Evolutionary conservation across 2,329 filamentous ascomycete genomes (phyloP).

Genomic region (Penicillium sp.): DNA sequence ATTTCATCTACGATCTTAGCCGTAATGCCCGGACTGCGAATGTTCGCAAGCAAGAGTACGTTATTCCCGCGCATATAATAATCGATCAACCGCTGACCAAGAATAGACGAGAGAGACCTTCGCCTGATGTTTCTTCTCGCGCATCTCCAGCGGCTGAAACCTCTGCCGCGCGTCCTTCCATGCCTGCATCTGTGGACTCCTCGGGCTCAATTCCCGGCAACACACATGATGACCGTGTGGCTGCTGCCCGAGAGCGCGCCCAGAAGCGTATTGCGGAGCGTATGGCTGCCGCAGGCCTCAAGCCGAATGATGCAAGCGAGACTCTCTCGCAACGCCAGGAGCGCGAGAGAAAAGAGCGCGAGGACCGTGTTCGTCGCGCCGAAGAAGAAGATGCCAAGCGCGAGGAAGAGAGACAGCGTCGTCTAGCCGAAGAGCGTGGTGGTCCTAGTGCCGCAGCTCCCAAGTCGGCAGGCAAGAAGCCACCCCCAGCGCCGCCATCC

Average conservation of each 20-base stretch:
- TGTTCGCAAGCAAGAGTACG: constrained; percentile 63
- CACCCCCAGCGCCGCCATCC: constrained; percentile 69
- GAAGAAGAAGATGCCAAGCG: constrained; percentile 92
- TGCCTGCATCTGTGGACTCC: constrained; percentile 52
- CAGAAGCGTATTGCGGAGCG: constrained; percentile 97
- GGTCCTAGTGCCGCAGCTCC: constrained; percentile 58
- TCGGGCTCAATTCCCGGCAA: constrained; percentile 80
- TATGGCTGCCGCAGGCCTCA: constrained; percentile 88
- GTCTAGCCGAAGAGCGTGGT: constrained; percentile 74
- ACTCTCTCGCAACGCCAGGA: constrained; percentile 81
- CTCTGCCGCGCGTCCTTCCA: constrained; percentile 38
- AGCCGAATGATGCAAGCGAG: constrained; percentile 77
- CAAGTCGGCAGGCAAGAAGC: constrained; percentile 65
- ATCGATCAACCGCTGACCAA: constrained; percentile 15
- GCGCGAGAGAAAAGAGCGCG: constrained; percentile 82
- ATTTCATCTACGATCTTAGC: constrained; percentile 97
- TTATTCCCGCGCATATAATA: constrained; percentile 1
- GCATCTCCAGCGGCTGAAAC: constrained; percentile 52
- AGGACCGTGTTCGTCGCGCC: constrained; percentile 82
- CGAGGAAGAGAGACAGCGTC: constrained; percentile 81
- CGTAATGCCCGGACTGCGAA: constrained; percentile 77
- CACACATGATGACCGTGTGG: constrained; percentile 89
- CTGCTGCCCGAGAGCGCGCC: constrained; percentile 95
- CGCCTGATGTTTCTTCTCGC: constrained; percentile 47
- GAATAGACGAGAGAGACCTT: constrained; percentile 54